Evolutionary conservation across 805 yeast genomes (phyloP), one percentile per base, ranked within the genome.

Genomic region (Metschnikowia dekortorum): DNA sequence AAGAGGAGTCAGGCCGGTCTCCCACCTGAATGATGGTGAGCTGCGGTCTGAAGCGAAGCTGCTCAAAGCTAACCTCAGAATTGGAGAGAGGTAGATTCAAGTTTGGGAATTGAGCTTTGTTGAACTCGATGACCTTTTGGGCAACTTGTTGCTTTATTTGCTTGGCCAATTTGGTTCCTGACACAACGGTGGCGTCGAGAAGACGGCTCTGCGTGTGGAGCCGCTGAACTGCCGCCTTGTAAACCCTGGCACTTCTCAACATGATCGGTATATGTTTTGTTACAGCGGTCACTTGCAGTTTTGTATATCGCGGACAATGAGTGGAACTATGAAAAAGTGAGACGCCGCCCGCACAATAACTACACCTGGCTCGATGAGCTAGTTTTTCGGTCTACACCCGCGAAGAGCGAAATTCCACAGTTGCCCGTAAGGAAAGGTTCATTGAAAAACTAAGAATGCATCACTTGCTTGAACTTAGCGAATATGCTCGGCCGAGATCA

Each of bases 21-120:
- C 98, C 97, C 33, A 92, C 95, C 70, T 92, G 98, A 53, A 92
- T 75, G 59, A 92, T 90, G 37, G 88, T 84, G 60, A 92, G 75
- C 48, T 79, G 77, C 8, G 98, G 97, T 53, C 76, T 72, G 71
- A 89, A 89, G 49, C 62, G 66, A 50, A 73, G 64, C 41, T 55
- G 58, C 39, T 65, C 70, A 43, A 68, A 68, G 13, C 55, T 53
- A 10, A 59, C 59, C 33, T 54, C 56, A 4, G 46, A 51, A 42
- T 54, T 55, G 28, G 52, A 49, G 14, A 56, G 48, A 13, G 60
- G 60, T 35, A 54, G 49, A n/a, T 47, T 50, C 49, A 54, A 40
- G 13, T 56, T 57, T 5, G 62, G 59, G 43, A 53, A 67, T 42
- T 69, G 67, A 13, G 58, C 59, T 43, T 63, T 56, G 59, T 74